Conservation (phyloP, 2,329 filamentous ascomycete species). For the Teratosphaeria gauchensis region DNA sequence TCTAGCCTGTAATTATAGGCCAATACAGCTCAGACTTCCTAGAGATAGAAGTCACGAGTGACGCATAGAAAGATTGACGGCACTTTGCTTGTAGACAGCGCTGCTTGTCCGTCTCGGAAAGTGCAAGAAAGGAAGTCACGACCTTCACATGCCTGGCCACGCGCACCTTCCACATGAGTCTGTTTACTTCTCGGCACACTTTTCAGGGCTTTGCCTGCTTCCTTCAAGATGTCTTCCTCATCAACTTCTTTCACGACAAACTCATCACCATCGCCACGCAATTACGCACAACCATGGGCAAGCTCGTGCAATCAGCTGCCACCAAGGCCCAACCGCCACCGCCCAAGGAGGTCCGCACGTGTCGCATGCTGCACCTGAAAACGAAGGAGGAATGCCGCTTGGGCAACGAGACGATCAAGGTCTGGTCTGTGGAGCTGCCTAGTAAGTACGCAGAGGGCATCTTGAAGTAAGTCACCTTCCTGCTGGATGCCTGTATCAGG, state of each 20-base stretch:
- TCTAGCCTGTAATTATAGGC: background rate
- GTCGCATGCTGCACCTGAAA: slow-evolving; percentile 32
- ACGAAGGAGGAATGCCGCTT: slow-evolving; percentile 43
- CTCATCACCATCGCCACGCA: background rate
- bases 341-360: slow-evolving; percentile 4
- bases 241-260: background rate
- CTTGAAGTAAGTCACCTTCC: slow-evolving; percentile 50
- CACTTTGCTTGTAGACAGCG: background rate
- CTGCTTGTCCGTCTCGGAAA: background rate
- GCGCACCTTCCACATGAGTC: background rate
- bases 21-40: background rate
- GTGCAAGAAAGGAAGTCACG: background rate
- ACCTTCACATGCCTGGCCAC: background rate
- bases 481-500: background rate
- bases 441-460: slow-evolving; percentile 62
- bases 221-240: background rate
- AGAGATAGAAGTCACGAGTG: background rate
- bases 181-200: background rate
- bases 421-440: slow-evolving; percentile 63
- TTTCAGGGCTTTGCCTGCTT: background rate
- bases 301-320: background rate
- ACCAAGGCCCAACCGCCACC: background rate
- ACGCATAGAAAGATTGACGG: background rate
- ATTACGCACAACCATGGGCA: background rate
- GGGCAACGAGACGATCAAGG: slow-evolving; percentile 44